Percentiles rank a stretch among this genome's conserved stretches.
Conservation (phyloP, 257 asterid species). For the Anisodus tanguticus region DNA sequence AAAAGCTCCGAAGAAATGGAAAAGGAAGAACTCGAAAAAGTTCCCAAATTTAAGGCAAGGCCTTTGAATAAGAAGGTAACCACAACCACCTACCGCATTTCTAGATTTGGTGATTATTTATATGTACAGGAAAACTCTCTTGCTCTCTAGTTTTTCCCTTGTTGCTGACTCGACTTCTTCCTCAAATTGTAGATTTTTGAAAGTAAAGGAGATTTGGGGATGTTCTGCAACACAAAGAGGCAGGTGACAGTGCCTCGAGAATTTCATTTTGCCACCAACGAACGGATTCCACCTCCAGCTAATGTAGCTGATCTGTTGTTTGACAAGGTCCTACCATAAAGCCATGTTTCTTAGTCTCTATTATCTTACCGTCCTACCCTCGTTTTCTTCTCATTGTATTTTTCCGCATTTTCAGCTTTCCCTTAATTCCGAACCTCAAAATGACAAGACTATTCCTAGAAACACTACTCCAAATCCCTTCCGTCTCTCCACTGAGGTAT, state of each 20-base stretch:
- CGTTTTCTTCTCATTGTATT: neutral
- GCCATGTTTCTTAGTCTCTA: neutral
- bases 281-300: conserved; percentile 77
- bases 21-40: conserved; percentile 71
- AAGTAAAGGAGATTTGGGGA: conserved; percentile 89
- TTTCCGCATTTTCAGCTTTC: conserved; percentile 62
- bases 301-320: conserved; percentile 74
- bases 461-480: conserved; percentile 77
- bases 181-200: conserved; percentile 66
- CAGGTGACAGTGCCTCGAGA: conserved; percentile 84
- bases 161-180: conserved; percentile 11
- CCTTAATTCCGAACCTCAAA: conserved; percentile 66
- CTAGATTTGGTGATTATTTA: neutral
- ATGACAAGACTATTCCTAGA: conserved; percentile 65
- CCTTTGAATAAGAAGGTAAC: conserved; percentile 88
- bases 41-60: conserved; percentile 86
- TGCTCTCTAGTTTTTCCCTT: neutral
- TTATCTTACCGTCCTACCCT: neutral
- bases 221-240: conserved; percentile 73
- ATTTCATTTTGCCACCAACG: conserved; percentile 81
- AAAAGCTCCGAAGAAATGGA: conserved; percentile 75
- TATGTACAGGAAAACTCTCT: neutral
- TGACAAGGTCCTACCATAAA: conserved; percentile 57
- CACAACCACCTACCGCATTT: neutral
- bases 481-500: conserved; percentile 90